Evolutionary conservation across 768 basidiomycete species (phyloP).

Genomic region (Mrakia gelida): DNA sequence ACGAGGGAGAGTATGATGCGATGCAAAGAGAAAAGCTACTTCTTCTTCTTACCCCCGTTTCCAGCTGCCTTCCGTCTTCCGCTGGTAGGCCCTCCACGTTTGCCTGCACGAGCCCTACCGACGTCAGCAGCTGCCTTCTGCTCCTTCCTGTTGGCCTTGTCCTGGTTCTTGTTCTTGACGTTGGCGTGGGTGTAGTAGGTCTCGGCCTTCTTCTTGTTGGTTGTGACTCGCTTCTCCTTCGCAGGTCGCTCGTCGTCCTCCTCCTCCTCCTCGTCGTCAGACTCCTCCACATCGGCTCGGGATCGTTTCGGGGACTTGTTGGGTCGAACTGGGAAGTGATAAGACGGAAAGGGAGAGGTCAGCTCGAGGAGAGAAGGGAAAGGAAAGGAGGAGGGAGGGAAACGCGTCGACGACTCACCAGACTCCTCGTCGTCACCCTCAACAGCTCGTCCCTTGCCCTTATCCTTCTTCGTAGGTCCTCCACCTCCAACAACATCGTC

Average conservation of each 20-base stretch:
- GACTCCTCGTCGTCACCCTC: slow-evolving; percentile 45
- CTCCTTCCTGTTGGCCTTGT: slow-evolving; percentile 27
- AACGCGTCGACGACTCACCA: slow-evolving; percentile 8
- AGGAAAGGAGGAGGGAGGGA: neutral
- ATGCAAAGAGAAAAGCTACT: neutral
- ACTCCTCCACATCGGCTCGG: neutral
- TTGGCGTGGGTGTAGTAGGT: slow-evolving; percentile 85
- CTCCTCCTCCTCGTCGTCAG: slow-evolving; percentile 23
- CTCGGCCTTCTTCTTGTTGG: slow-evolving; percentile 86
- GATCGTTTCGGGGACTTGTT: slow-evolving; percentile 22
- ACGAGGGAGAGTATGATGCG: neutral
- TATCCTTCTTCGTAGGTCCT: slow-evolving; percentile 34
- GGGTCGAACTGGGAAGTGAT: neutral
- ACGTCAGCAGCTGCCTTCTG: slow-evolving; percentile 13
- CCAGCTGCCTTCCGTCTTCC: slow-evolving; percentile 10
- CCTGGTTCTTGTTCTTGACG: slow-evolving; percentile 57
- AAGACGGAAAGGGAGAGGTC: neutral
- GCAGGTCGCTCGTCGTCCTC: slow-evolving; percentile 39
- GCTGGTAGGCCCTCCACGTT: slow-evolving; percentile 19
- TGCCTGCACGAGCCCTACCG: slow-evolving; percentile 25
- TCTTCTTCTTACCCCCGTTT: neutral
- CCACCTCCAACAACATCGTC: slow-evolving; percentile 35
- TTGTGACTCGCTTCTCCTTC: slow-evolving; percentile 82
- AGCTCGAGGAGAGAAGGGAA: neutral
- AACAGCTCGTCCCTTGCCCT: slow-evolving; percentile 36